Evolutionary conservation across 352 stramenopile species (phyloP).

Genomic region (Phytopythium ostracodes): DNA sequence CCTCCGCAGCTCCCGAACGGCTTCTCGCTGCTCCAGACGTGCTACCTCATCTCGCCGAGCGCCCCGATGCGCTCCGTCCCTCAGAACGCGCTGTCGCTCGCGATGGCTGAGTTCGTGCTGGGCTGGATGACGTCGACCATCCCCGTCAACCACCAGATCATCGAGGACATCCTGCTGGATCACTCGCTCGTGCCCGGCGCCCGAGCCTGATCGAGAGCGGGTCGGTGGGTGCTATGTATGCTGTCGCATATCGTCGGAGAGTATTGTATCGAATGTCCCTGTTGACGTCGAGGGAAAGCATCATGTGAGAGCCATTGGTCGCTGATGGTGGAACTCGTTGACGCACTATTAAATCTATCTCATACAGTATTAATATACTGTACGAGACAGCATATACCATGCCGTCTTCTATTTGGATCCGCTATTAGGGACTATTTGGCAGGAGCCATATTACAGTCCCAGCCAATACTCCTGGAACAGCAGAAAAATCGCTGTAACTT

Average conservation of each 20-base stretch:
- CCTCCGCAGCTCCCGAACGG: conserved; percentile 23
- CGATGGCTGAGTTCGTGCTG: conserved; percentile 37
- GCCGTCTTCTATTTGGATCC: too few relatives aligned
- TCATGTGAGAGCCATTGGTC: too few relatives aligned
- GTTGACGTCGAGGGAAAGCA: too few relatives aligned
- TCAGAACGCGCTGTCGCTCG: conserved; percentile 15
- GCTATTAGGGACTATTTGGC: too few relatives aligned
- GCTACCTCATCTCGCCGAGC: conserved; percentile 51
- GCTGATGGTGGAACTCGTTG: too few relatives aligned
- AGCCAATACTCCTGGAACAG: too few relatives aligned
- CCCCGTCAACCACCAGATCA: conserved; percentile 38
- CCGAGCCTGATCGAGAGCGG: neutral
- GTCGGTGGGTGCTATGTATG: neutral
- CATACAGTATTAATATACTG: too few relatives aligned
- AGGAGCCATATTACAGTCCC: too few relatives aligned
- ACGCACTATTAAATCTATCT: too few relatives aligned
- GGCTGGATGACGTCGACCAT: conserved; percentile 28
- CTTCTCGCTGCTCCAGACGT: conserved; percentile 45
- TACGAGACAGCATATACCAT: too few relatives aligned
- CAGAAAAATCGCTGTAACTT: too few relatives aligned
- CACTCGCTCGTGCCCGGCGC: conserved; percentile 7
- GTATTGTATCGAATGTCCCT: too few relatives aligned
- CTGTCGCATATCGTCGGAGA: neutral
- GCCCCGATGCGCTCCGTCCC: conserved; percentile 24
- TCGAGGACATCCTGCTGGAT: conserved; percentile 42